A percentile compares a stretch with the other conserved stretches of the same genome.
Conservation (phyloP, 164 flowering plant genomes). For the Nelumbo lutea region DNA sequence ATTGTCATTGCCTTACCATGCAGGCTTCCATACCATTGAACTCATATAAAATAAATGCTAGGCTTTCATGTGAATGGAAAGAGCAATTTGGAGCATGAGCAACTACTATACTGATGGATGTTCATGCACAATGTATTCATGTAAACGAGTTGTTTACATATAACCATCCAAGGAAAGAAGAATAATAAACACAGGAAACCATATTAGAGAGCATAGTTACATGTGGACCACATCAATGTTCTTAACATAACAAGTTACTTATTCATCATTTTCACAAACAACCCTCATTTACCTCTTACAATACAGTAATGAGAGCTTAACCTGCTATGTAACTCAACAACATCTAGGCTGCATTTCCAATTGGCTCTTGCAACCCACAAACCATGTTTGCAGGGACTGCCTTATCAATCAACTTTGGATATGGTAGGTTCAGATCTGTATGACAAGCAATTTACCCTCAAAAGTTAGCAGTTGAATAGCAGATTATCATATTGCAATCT, state of each 20-base stretch:
- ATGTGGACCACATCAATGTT: too few species aligned
- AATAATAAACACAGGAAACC: too few species aligned
- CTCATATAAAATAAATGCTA: too few species aligned
- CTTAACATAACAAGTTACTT: background rate
- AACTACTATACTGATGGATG: too few species aligned
- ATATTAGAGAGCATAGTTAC: too few species aligned
- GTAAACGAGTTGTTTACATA: too few species aligned
- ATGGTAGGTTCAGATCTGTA: slow-evolving; percentile 73
- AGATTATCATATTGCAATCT: background rate
- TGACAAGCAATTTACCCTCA: background rate
- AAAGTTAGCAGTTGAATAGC: background rate
- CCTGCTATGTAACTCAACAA: slow-evolving; percentile 4
- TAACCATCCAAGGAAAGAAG: too few species aligned
- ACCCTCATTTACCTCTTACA: background rate
- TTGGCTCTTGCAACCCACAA: slow-evolving; percentile 76
- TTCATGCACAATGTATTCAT: too few species aligned
- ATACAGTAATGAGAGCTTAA: background rate
- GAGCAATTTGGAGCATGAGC: too few species aligned
- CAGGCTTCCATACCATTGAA: too few species aligned
- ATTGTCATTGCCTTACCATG: too few species aligned
- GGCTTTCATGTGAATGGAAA: too few species aligned
- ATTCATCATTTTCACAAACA: slow-evolving; percentile 4
- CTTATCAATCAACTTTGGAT: slow-evolving; percentile 87
- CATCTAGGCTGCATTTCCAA: slow-evolving; percentile 20
- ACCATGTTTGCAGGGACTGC: slow-evolving; percentile 95